Evolutionary conservation across 768 basidiomycete genomes (phyloP).

Genomic region (Daedaleopsis sinensis): DNA sequence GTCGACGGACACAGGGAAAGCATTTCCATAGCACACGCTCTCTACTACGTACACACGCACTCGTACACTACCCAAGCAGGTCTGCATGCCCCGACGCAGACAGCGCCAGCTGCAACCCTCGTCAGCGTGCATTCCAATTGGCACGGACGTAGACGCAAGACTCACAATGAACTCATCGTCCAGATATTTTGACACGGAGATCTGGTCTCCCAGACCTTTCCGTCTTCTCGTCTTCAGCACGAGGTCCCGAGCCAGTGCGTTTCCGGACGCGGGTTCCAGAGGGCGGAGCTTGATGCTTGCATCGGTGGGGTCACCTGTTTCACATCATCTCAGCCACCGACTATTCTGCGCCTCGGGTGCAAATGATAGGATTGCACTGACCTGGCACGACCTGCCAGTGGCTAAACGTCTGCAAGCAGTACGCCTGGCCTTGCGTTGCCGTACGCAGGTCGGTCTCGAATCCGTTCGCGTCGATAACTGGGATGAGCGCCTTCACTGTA

Average conservation of each 20-base stretch:
- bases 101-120: constrained; percentile 69
- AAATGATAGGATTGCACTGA: constrained; percentile 38
- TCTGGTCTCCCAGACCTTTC: constrained; percentile 96
- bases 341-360: neutral
- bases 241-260: constrained; percentile 91
- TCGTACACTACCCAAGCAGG: constrained; percentile 60
- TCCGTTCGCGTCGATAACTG: constrained; percentile 97
- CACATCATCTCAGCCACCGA: constrained; percentile 22
- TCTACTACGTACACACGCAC: constrained; percentile 19
- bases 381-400: constrained; percentile 99
- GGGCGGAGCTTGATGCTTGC: constrained; percentile 95
- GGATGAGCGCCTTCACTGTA: constrained; percentile 97
- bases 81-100: constrained; percentile 97
- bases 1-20: neutral
- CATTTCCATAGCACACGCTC: constrained; percentile 25
- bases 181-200: constrained; percentile 95
- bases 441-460: constrained; percentile 98
- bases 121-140: constrained; percentile 4
- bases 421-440: constrained; percentile 99
- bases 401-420: constrained; percentile 96
- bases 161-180: constrained; percentile 95
- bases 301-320: constrained; percentile 92
- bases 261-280: constrained; percentile 95
- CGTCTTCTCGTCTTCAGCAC: constrained; percentile 95
- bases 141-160: constrained; percentile 18